These are phyloP conservation scores for Micractinium sp. DNA, from an alignment of 139 green algal species.

Conservation along the genomic window DNA sequence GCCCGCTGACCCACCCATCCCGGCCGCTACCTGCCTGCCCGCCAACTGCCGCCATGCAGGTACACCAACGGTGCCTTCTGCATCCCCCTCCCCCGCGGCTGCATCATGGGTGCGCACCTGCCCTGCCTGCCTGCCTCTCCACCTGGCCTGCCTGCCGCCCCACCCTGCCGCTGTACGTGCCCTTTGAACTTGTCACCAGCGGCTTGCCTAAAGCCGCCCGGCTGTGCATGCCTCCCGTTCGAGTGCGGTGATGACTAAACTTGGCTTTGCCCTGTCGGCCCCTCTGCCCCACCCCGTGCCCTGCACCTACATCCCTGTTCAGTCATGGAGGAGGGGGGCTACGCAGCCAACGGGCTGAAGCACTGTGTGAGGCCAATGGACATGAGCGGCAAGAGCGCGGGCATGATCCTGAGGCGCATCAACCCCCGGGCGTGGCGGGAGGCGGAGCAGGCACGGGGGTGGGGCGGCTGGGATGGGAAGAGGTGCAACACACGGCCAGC, in stretches of 20 bases:
- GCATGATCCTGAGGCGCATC: conserved; percentile 71
- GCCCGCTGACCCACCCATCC: not conserved
- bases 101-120: conserved; percentile 38
- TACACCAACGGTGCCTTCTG: conserved; percentile 79
- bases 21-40: not conserved
- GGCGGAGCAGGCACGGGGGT: conserved; percentile 31
- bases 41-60: not conserved
- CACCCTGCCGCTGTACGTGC: no score
- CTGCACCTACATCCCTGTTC: conserved; percentile 31
- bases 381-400: conserved; percentile 74
- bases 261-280: no score
- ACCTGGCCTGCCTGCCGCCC: not conserved
- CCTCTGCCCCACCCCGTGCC: no score
- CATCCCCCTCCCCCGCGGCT: conserved; percentile 76
- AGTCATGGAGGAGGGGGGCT: conserved; percentile 69
- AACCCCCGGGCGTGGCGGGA: conserved; percentile 32
- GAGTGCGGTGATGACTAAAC: no score
- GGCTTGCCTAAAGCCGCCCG: no score
- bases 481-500: no score
- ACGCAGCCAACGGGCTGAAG: conserved; percentile 75
- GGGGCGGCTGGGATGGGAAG: no score
- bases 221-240: no score
- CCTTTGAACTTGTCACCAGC: no score
- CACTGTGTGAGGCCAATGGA: conserved; percentile 78
- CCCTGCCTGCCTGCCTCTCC: not conserved